Base-by-base conservation (phyloP, 768 basidiomycete genomes). In the Clitopilus hobsonii region DNA sequence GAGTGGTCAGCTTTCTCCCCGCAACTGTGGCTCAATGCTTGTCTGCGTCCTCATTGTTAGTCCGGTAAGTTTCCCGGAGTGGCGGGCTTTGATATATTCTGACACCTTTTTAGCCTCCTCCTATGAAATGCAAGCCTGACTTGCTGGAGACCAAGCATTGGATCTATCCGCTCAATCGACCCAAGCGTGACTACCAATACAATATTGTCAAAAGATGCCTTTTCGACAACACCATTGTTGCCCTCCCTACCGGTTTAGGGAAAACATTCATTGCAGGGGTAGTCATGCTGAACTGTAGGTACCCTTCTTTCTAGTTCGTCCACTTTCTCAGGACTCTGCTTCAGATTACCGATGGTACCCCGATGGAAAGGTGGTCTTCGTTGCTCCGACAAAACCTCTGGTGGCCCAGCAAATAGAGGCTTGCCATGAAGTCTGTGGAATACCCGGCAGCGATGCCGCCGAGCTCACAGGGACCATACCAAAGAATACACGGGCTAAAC, bases 201-300 rank as follows among this genome's bases (percentile, higher is more conserved):
- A 96, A 97, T 56, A 98, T 99, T 56, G 88, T 93, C 55, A 85
- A 80, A 63, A 78, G 83, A 26, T 89, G 86, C 61, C 77, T 99
- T 22, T 93, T 90, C 63, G 90, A 98, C 23, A 98, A 99, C 65
- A 91, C 92, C 6, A 81, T 99, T 6, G 94, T 98, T 25, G 89
- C 94, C 0, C 73, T 99, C 13, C 97, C 97, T 1, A 99, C 97
- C 0, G 97, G 97, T 45, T 74, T 98, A 11, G 97, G 97, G 14
- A 99, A 99, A 73, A 99, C 97, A 0, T 98, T 99, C 63, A 89
- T 99, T 56, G 97, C 97, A 3, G 94, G 96, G 0, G 93, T 92
- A 2, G 82, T 99, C 20, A 98, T 99, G 96, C 72, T 95, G 25
- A 96, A 95, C 64, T 96, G 93, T 93, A 62, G 38, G 69, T 64